phyloP scores from a whole-genome alignment of 2,329 filamentous ascomycete genomes.

The Ceratocystis eucalypticola region DNA sequence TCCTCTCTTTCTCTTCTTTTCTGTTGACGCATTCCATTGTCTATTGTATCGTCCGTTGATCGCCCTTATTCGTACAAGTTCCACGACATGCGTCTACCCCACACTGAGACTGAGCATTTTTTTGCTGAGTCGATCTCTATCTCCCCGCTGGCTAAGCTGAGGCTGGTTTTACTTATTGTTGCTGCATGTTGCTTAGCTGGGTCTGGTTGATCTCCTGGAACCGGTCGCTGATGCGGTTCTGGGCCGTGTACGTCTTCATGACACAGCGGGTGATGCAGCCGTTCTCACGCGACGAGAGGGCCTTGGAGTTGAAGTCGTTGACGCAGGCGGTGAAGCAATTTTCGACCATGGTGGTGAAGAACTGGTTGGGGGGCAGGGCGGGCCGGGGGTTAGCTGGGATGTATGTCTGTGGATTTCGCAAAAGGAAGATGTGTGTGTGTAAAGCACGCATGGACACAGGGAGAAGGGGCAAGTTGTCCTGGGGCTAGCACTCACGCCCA shows the following conservation, averaged over 20 bases:
- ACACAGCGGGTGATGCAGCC: conserved; percentile 91
- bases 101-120: background rate
- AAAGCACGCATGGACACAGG: background rate
- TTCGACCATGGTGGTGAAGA: conserved; percentile 57
- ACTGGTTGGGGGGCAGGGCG: conserved; percentile 26
- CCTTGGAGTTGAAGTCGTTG: conserved; percentile 97
- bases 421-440: background rate
- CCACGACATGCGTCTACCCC: background rate
- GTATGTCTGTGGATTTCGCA: background rate
- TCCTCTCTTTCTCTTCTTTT: background rate
- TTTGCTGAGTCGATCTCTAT: background rate
- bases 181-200: conserved; percentile 36
- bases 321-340: conserved; percentile 95
- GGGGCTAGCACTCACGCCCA: conserved; percentile 54
- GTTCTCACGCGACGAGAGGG: conserved; percentile 73
- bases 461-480: background rate
- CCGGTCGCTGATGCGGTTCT: conserved; percentile 77
- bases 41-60: background rate
- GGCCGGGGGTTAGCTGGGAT: background rate
- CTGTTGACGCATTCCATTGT: background rate
- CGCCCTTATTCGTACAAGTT: conserved; percentile 11
- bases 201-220: conserved; percentile 61
- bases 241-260: conserved; percentile 87
- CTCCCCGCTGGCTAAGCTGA: background rate
- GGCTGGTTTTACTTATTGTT: conserved; percentile 23